phyloP scores from a whole-genome alignment of 495 filamentous ascomycete species.

The Haplographium delicatum region DNA sequence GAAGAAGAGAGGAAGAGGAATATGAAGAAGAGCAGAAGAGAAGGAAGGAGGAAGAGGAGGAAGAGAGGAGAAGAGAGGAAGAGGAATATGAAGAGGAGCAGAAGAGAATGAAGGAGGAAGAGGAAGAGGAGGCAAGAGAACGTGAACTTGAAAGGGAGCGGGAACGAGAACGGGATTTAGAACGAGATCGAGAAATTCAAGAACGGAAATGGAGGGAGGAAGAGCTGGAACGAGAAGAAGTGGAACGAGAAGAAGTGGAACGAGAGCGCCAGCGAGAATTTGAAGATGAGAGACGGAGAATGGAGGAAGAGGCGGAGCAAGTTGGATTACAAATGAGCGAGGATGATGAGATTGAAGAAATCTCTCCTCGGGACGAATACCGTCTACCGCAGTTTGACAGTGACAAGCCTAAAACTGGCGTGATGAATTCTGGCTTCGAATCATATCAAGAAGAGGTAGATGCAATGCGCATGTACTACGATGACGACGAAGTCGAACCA shows the following conservation, averaged over 20 bases:
- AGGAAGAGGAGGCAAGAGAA: neutral
- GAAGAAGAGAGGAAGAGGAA: neutral
- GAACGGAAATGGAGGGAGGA: neutral
- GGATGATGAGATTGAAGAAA: too few relatives aligned
- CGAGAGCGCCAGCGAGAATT: neutral
- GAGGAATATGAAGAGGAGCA: neutral
- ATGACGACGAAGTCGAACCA: too few relatives aligned
- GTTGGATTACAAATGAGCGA: too few relatives aligned
- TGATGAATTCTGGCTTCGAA: too few relatives aligned
- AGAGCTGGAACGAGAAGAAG: neutral
- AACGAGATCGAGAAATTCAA: neutral
- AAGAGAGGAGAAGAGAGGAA: neutral
- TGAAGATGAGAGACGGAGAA: neutral
- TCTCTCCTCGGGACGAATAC: too few relatives aligned
- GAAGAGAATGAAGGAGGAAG: neutral
- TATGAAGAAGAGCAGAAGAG: neutral
- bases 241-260: neutral
- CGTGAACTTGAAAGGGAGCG: neutral
- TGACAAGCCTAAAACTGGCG: too few relatives aligned
- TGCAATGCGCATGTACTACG: too few relatives aligned
- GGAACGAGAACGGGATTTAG: neutral
- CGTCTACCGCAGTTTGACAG: too few relatives aligned
- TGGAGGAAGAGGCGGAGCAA: neutral
- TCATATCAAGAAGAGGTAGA: too few relatives aligned
- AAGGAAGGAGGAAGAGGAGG: slow-evolving; percentile 1